Percentiles rank a stretch among this genome's conserved stretches.
phyloP scores from a whole-genome alignment of 2,329 filamentous ascomycete genomes.

The Aspergillus piperis region DNA sequence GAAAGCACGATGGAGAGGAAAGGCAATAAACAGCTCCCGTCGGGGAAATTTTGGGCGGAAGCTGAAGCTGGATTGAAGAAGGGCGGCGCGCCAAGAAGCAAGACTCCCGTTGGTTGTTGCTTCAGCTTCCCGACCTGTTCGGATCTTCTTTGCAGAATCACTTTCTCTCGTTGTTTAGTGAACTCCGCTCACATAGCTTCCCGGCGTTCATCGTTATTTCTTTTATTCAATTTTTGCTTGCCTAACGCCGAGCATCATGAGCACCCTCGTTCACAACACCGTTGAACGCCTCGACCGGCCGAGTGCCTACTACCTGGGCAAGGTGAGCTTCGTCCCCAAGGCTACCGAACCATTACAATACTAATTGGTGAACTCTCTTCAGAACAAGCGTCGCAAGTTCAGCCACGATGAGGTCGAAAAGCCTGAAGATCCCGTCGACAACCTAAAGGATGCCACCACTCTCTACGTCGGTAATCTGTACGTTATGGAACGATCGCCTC shows the following conservation, averaged over 20 bases:
- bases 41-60: conserved; percentile 19
- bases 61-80: conserved; percentile 4
- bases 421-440: conserved; percentile 69
- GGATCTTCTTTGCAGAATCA: too few species aligned
- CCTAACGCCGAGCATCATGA: conserved; percentile 27
- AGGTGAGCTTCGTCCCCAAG: conserved; percentile 54
- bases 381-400: conserved; percentile 72
- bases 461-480: conserved; percentile 97
- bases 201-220: not conserved
- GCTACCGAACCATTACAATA: not conserved
- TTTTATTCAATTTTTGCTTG: not conserved
- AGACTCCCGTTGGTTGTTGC: conserved; percentile 4
- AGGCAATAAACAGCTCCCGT: conserved; percentile 3
- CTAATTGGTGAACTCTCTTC: conserved; percentile 14
- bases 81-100: conserved; percentile 21
- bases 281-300: conserved; percentile 91
- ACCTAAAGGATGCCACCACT: conserved; percentile 82
- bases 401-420: conserved; percentile 61
- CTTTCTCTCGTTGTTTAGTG: too few species aligned
- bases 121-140: not conserved
- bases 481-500: conserved; percentile 33
- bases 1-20: not conserved
- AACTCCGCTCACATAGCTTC: not conserved
- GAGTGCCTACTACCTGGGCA: conserved; percentile 86
- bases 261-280: conserved; percentile 52